Percentiles rank a stretch among this genome's conserved stretches.
phyloP scores from a whole-genome alignment of 1,284 basidiomycete species.

The Paramarasmius palmivorus region DNA sequence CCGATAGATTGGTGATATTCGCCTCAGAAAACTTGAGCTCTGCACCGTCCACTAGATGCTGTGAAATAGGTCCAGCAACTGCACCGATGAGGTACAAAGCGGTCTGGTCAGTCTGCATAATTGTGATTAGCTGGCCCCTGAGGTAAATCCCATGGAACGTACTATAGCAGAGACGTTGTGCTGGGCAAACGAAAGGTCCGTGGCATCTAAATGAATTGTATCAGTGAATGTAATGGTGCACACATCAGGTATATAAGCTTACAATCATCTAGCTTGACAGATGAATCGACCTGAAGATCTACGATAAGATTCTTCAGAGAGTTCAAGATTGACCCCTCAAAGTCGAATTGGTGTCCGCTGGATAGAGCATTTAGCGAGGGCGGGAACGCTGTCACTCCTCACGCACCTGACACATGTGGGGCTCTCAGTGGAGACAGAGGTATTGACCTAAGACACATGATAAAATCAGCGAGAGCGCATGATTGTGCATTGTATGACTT shows the following conservation, averaged over 20 bases:
- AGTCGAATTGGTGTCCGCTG: constrained; percentile 66
- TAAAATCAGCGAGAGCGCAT: neutral
- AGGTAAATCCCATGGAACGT: constrained; percentile 19
- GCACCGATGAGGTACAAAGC: constrained; percentile 71
- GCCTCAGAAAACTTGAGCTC: constrained; percentile 57
- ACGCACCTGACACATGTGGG: constrained; percentile 57
- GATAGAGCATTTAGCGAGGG: too few species aligned
- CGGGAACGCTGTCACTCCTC: too few species aligned
- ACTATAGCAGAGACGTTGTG: constrained; percentile 59
- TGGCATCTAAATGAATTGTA: constrained; percentile 40
- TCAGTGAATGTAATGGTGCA: neutral
- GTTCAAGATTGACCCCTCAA: constrained; percentile 61
- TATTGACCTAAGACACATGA: constrained; percentile 42
- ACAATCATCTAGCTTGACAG: constrained; percentile 64
- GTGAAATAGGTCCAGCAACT: constrained; percentile 66
- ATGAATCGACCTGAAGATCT: constrained; percentile 48
- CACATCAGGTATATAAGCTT: constrained; percentile 18
- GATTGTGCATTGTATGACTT: constrained; percentile 13
- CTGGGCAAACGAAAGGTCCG: constrained; percentile 66
- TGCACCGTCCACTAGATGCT: constrained; percentile 65
- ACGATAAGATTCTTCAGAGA: constrained; percentile 61
- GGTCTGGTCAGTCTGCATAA: constrained; percentile 56
- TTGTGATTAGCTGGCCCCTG: neutral
- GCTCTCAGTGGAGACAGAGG: constrained; percentile 52
- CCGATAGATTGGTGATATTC: constrained; percentile 61